phyloP scores from a whole-genome alignment of 257 asterid genomes.

The Hygrophila difformis region DNA sequence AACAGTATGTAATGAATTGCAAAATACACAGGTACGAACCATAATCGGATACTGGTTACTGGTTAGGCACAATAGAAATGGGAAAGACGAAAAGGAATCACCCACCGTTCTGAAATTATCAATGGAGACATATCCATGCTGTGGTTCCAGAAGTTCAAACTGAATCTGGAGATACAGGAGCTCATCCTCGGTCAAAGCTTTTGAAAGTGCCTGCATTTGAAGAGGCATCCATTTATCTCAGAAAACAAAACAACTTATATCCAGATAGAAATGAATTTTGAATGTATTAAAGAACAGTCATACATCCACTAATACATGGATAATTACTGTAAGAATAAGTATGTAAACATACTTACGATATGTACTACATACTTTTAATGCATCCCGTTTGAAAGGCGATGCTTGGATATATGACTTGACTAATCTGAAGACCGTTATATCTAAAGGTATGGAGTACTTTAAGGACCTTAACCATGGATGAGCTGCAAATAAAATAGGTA shows the following conservation, averaged over 20 bases:
- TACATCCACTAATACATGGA: background rate
- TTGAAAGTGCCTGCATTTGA: constrained; percentile 78
- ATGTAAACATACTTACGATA: background rate
- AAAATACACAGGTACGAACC: background rate
- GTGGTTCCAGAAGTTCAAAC: constrained; percentile 68
- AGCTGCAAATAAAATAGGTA: constrained; percentile 41
- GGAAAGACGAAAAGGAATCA: constrained; percentile 8
- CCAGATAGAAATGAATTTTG: background rate
- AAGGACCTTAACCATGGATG: constrained; percentile 86
- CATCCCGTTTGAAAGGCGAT: constrained; percentile 78
- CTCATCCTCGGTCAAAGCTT: constrained; percentile 84
- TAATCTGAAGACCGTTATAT: constrained; percentile 56
- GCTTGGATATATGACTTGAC: constrained; percentile 77
- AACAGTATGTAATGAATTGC: background rate
- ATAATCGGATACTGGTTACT: background rate
- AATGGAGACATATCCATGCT: constrained; percentile 63
- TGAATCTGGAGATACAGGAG: constrained; percentile 70
- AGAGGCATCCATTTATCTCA: background rate
- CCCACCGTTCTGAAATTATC: constrained; percentile 71
- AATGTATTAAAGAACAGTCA: background rate
- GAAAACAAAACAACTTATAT: background rate
- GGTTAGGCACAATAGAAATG: background rate
- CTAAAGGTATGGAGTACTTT: constrained; percentile 58
- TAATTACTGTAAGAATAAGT: background rate
- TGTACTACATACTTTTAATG: constrained; percentile 57